These are phyloP conservation scores for Suillus luteus DNA, from an alignment of 768 basidiomycete genomes.

Conservation along the genomic window DNA sequence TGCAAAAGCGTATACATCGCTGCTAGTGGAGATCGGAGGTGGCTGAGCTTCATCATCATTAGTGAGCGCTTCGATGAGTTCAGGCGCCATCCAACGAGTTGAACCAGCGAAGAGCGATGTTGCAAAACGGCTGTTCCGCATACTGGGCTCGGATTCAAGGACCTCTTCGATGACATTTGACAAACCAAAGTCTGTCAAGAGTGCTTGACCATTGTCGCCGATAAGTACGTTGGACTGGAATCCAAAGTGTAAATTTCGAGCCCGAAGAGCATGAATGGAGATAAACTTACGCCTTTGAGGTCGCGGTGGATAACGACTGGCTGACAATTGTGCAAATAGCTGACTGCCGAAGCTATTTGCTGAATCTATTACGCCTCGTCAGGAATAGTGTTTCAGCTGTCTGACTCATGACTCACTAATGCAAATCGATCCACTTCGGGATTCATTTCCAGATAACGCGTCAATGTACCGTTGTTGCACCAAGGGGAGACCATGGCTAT, in stretches of 20 bases:
- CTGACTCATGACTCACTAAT: slow-evolving; percentile 40
- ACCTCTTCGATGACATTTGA: slow-evolving; percentile 60
- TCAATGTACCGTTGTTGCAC: slow-evolving; percentile 61
- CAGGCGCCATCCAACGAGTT: slow-evolving; percentile 51
- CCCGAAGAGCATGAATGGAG: not conserved
- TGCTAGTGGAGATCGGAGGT: slow-evolving; percentile 50
- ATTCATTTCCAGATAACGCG: slow-evolving; percentile 46
- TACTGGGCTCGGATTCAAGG: slow-evolving; percentile 29
- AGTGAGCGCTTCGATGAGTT: slow-evolving; percentile 51
- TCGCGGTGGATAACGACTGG: slow-evolving; percentile 63
- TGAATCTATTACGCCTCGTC: slow-evolving; percentile 37
- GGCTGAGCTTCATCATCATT: slow-evolving; percentile 44
- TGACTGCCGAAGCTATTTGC: slow-evolving; percentile 58
- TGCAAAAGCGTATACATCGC: slow-evolving; percentile 63
- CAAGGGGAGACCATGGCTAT: slow-evolving; percentile 68
- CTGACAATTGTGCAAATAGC: slow-evolving; percentile 56
- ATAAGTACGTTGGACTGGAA: slow-evolving; percentile 58
- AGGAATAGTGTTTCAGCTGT: not conserved
- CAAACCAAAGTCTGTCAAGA: slow-evolving; percentile 65
- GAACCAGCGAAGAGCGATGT: slow-evolving; percentile 38
- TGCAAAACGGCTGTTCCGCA: slow-evolving; percentile 28
- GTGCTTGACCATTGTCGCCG: slow-evolving; percentile 49
- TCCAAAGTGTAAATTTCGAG: not conserved
- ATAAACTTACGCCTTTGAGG: slow-evolving; percentile 53
- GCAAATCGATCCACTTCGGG: slow-evolving; percentile 44